Base-by-base conservation (phyloP, 768 basidiomycete species). In the Phylloporus rhodoxanthus region DNA sequence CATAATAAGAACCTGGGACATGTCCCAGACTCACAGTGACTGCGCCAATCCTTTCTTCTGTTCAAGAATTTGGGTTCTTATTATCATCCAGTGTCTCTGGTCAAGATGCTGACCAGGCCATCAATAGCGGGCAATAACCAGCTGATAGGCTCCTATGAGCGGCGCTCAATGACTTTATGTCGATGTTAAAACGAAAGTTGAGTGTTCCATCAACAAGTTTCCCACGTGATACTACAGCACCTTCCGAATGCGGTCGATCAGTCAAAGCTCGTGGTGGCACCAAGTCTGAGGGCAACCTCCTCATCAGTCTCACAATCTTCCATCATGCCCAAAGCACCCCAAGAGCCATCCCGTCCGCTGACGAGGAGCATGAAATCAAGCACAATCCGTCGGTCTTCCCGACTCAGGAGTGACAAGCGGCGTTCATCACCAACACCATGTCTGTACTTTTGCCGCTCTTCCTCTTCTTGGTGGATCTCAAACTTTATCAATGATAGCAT, bases 211-310 rank as follows among this genome's bases (percentile, higher is more conserved):
- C 36, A 19, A 26, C 8, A 11, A 4, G 3, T n/a, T 51, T 61
- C 65, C 52, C 58, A 64, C 55, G 54, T n/a, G 7, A 19, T 45
- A 56, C 44, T 45, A 68, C 66, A 62, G 57, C 14, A 68, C 67
- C 57, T 66, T 67, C 65, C 60, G 60, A 68, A 68, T 54, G 1
- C 11, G 56, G 62, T 19, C 6, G 30, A 51, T 53, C 57, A 54
- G 52, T 20, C 48, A 19, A 3, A 41, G 13, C 29, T 26, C 13
- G 17, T 30, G 25, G n/a, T 37, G 36, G 10, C 10, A 15, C 5
- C 33, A 15, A 34, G 3, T 34, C 33, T 23, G 23, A 29, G 28
- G 2, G 28, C 8, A 11, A 29, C 28, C 28, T 29, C 28, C 2
- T 15, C 32, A 15, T 19, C 23, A 20, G 38, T 47, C 41, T 17